These are phyloP conservation scores for Teratosphaeria pseudoeucalypti DNA, from an alignment of 2,329 filamentous ascomycete genomes.

Conservation along the genomic window DNA sequence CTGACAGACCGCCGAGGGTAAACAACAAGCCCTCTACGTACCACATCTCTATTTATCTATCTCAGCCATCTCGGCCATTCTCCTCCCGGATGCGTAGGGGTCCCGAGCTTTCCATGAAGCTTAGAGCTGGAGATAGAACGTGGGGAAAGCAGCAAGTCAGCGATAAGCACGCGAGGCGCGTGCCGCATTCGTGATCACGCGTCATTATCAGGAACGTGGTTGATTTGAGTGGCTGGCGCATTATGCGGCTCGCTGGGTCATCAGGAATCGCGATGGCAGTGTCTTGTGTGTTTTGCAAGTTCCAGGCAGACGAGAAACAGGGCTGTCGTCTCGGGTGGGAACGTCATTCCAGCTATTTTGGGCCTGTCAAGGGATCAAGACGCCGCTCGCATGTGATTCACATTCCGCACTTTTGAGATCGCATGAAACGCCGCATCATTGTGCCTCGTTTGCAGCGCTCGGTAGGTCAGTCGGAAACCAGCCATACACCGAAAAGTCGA, in stretches of 20 bases:
- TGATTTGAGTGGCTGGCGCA: not conserved
- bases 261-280: not conserved
- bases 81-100: not conserved
- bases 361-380: not conserved
- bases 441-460: conserved; percentile 16
- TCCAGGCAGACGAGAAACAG: not conserved
- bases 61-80: not conserved
- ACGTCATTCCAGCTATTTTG: not conserved
- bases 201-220: not conserved
- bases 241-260: not conserved
- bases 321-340: not conserved
- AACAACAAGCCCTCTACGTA: not conserved
- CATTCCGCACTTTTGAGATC: not conserved
- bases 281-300: not conserved
- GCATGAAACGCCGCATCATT: conserved; percentile 4
- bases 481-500: conserved; percentile 38
- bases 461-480: conserved; percentile 36
- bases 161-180: not conserved
- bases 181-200: not conserved
- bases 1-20: not conserved
- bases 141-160: not conserved
- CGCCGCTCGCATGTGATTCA: not conserved
- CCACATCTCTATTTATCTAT: not conserved
- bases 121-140: not conserved
- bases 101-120: not conserved